Evolutionary conservation across 805 yeast genomes (phyloP), one percentile per base, ranked within the genome.

Genomic region (Lipomyces sp.): DNA sequence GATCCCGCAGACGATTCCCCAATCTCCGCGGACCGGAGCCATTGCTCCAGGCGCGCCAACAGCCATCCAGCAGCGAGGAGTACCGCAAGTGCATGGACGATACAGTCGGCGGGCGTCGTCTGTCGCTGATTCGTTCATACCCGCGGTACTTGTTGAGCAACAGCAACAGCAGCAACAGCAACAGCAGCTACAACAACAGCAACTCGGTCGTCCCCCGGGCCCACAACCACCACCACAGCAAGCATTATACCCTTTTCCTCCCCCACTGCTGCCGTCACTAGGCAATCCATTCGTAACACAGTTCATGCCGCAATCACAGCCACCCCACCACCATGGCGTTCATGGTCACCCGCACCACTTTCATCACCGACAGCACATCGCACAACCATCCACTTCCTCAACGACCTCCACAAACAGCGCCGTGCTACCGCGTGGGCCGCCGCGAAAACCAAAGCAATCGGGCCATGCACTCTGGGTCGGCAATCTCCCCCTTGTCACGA

Each of bases 391-490:
- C n/a, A 35, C 53, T 6, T 18, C 63, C 29, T 34, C 62, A 15
- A 50, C 60, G 3, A 39, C 64, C 5, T 8, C 55, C 3, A 45
- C 64, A 6, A 13, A 54, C 15, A n/a, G 45, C 33, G 30, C 68
- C 2, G 18, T 57, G 2, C 64, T 67, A 8, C 75, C 75, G 2
- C 69, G 78, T 81, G 80, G 65, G 72, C 85, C 75, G 75, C 83
- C 71, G 77, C 80, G 72, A 78, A 85, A 56, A 57, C 80, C 80
- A 1, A 77, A 76, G 5, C 78, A 74, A 50, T 70, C 78, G 10
- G 79, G 78, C 13, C 77, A 72, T 61, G 80, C 83, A 0, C 82
- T 81, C 62, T 85, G 87, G 77, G 88, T 78, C 8, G 82, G 82
- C 5, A 80, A 80, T 63, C 69, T 80, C 11, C 80, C 82, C 11